Evolutionary conservation across 306 rosid genomes (phyloP), one percentile per base, ranked within the genome.

Genomic region (Rosa rugosa): DNA sequence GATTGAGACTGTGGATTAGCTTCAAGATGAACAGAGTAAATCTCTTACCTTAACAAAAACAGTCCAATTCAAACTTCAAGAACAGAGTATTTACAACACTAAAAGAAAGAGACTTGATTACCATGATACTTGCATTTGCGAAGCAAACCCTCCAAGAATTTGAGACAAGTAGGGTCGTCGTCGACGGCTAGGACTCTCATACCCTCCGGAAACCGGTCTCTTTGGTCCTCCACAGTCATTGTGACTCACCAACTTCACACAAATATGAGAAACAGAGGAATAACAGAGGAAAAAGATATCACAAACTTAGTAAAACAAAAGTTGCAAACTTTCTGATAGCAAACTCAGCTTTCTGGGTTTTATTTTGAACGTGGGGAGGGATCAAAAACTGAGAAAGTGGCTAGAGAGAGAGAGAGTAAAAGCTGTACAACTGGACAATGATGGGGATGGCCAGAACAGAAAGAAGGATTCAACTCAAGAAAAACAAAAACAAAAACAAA

Each of bases 121-220:
- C 98, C 98, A 27, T 87, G 88, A 73, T 94, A 94, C 34, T 87
- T 87, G 92, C 98, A 94, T 85, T 83, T 83, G 41, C 84, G 89
- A 84, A 94, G 97, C 75, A 94, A 80, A 53, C 23, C 81, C 77
- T 91, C 97, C 79, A 92, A 78, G 22, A 90, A 44, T 76, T 80
- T 92, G 75, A 94, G 91, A 81, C 97, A 94, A 57, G 79, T 81
- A 72, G 83, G 89, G 83, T 92, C 85, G 54, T 91, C 97, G 17
- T 94, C 98, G 46, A 92, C 98, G 4, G 93, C 97, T 23, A 94
- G 89, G 82, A 94, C 97, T 60, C 90, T 87, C 98, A 94, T 90
- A 57, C 98, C 98, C 63, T 82, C 89, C 5, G 97, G 97, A 80
- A 94, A 94, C 63, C 36, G 78, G 71, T 88, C 75, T 71, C 81